phyloP scores from a whole-genome alignment of 495 filamentous ascomycete species.

The Aspergillus sclerotioniger region DNA sequence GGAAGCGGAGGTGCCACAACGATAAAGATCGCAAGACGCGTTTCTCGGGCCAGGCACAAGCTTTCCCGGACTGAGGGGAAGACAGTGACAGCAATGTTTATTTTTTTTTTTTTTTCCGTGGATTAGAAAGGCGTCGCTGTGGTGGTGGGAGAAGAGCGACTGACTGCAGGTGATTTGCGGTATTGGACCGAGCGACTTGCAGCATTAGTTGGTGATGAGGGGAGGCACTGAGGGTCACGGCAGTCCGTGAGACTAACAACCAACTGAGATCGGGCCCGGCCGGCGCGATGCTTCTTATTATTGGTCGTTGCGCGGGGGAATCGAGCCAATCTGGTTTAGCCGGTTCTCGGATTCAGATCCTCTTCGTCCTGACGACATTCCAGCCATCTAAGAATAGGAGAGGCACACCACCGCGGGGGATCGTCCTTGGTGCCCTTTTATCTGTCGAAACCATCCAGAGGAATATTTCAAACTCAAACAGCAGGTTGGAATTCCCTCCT shows the following conservation, averaged over 20 bases:
- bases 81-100: neutral
- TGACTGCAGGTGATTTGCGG: constrained; percentile 1
- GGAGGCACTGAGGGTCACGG: too few relatives aligned
- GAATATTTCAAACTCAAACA: too few relatives aligned
- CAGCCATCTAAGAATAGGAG: too few relatives aligned
- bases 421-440: too few relatives aligned
- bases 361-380: too few relatives aligned
- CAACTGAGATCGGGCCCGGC: too few relatives aligned
- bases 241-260: too few relatives aligned
- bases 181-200: neutral
- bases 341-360: neutral
- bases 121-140: constrained; percentile 5
- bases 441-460: too few relatives aligned
- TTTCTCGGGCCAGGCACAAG: neutral
- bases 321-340: neutral
- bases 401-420: too few relatives aligned
- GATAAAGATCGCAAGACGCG: constrained; percentile 1
- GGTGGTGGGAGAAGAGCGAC: constrained; percentile 6
- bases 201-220: neutral
- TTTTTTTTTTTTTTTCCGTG: constrained; percentile 2
- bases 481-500: too few relatives aligned
- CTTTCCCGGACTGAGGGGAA: neutral
- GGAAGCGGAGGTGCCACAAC: neutral
- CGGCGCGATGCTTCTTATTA: too few relatives aligned
- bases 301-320: neutral